phyloP scores from a whole-genome alignment of 78 protist genomes.

The Speleostelium caveatum region DNA sequence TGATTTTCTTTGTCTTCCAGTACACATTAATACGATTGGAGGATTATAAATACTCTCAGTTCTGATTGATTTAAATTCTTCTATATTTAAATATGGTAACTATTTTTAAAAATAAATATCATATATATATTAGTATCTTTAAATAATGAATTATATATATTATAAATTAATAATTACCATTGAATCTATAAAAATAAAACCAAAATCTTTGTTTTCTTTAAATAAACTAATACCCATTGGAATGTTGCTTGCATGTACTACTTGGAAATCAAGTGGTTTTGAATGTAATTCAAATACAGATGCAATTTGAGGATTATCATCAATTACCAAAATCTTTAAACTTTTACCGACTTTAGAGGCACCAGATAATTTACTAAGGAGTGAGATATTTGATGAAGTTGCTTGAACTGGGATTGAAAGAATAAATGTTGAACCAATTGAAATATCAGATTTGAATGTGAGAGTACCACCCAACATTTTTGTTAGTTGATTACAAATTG shows the following conservation, averaged over 20 bases:
- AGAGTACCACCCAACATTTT: slow-evolving; percentile 18
- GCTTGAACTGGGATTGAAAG: slow-evolving; percentile 8
- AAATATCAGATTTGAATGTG: not conserved
- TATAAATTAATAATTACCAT: slow-evolving; percentile 8
- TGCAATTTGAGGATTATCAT: slow-evolving; percentile 29
- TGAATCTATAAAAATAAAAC: slow-evolving; percentile 41
- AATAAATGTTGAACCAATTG: slow-evolving; percentile 1
- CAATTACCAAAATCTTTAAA: slow-evolving; percentile 31
- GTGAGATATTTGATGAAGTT: not conserved
- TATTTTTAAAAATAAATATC: too few species aligned
- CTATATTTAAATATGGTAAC: slow-evolving; percentile 31
- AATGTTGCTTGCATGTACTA: not conserved
- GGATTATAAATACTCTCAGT: slow-evolving; percentile 9
- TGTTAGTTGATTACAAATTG: slow-evolving; percentile 47
- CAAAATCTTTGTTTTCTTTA: slow-evolving; percentile 6
- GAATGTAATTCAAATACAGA: slow-evolving; percentile 23
- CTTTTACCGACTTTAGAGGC: slow-evolving; percentile 22
- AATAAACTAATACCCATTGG: not conserved
- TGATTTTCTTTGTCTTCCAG: slow-evolving; percentile 23
- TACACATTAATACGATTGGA: slow-evolving; percentile 58
- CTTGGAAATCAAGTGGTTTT: slow-evolving; percentile 15
- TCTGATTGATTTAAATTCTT: slow-evolving; percentile 28
- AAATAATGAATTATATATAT: not conserved
- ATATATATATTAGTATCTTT: too few species aligned
- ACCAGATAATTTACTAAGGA: not conserved